Evolutionary conservation across 1,139 yeast genomes (phyloP), one percentile per base, ranked within the genome.

Genomic region (Arxiozyma slooffiae): DNA sequence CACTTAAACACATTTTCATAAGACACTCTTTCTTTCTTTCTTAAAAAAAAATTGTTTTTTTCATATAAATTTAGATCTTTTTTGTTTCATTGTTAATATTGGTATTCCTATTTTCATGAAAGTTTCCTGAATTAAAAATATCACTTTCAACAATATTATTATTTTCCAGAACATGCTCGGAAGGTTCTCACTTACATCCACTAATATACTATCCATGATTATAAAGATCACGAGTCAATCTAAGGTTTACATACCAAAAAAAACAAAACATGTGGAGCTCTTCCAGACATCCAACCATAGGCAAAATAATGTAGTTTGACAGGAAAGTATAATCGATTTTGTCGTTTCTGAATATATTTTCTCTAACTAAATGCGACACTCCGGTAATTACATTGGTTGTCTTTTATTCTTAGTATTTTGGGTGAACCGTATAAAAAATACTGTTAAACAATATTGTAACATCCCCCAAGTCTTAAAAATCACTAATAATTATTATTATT

Each of bases 271-370:
- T 30, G 88, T 80, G 53, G 88, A 95, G 63, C 88, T 96, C 51
- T 80, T 79, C 97, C 97, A 90, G 67, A 84, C 85, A 38, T 88
- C 80, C 48, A 90, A 72, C 64, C 97, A 90, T 58, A 79, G 86
- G 60, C 96, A 89, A 66, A 90, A 97, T 67, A 88, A 90, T 0
- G 96, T 88, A 64, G 90, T 97, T 63, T 87, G 96, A 57, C 97
- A 90, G 0, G 94, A 88, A 47, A 87, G 89, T 0, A 97, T 90
- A 14, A 89, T 70, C 17, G 90, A 69, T 0, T 97, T 97, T 0
- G 95, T 82, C 6, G 85, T 74, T 23, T 78, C 78, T 2, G 92
- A 75, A 64, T 90, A 97, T 85, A 90, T 82, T 55, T 95, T 72
- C 60, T 90, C 97, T 23, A 90, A 71, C 62, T 97, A 90, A 0